phyloP scores from a whole-genome alignment of 768 basidiomycete species.

The Boletus reticulatus region DNA sequence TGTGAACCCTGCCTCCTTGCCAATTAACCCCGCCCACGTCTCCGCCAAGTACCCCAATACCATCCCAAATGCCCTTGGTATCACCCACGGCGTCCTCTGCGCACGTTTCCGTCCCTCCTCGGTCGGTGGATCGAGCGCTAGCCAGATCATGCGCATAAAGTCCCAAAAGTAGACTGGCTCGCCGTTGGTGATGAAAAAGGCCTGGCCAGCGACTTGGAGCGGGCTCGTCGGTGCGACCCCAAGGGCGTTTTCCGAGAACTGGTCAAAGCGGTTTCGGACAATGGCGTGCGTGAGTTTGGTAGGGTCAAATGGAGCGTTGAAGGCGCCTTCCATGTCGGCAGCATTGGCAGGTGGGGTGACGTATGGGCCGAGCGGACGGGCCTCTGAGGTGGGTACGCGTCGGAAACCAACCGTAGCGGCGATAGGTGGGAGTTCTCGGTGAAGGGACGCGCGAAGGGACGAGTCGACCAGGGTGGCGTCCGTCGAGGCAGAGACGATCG shows the following conservation, averaged over 20 bases:
- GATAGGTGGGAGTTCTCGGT: slow-evolving; percentile 57
- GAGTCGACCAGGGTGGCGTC: slow-evolving; percentile 41
- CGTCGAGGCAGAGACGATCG: slow-evolving; percentile 8
- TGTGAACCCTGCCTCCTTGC: slow-evolving; percentile 85
- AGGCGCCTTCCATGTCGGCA: slow-evolving; percentile 53
- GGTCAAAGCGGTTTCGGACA: slow-evolving; percentile 79
- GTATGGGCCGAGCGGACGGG: slow-evolving; percentile 83
- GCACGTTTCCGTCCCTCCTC: slow-evolving; percentile 42
- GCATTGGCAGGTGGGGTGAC: slow-evolving; percentile 59
- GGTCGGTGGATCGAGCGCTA: slow-evolving; percentile 52
- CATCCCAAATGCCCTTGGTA: slow-evolving; percentile 68
- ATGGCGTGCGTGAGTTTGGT: slow-evolving; percentile 48
- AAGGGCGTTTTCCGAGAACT: slow-evolving; percentile 59
- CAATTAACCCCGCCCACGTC: slow-evolving; percentile 66
- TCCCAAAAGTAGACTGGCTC: slow-evolving; percentile 98
- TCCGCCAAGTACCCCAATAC: slow-evolving; percentile 71
- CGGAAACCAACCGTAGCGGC: slow-evolving; percentile 60
- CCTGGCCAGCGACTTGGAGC: slow-evolving; percentile 87
- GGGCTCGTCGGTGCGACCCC: slow-evolving; percentile 51
- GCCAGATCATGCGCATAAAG: slow-evolving; percentile 80
- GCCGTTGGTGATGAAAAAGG: slow-evolving; percentile 95
- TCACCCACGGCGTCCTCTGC: slow-evolving; percentile 38
- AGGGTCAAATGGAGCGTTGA: slow-evolving; percentile 43
- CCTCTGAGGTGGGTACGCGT: slow-evolving; percentile 74
- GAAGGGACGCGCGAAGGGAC: slow-evolving; percentile 42